Evolutionary conservation across 2,329 filamentous ascomycete species (phyloP), one percentile per base, ranked within the genome.

Genomic region (Diaporthe longicolla): DNA sequence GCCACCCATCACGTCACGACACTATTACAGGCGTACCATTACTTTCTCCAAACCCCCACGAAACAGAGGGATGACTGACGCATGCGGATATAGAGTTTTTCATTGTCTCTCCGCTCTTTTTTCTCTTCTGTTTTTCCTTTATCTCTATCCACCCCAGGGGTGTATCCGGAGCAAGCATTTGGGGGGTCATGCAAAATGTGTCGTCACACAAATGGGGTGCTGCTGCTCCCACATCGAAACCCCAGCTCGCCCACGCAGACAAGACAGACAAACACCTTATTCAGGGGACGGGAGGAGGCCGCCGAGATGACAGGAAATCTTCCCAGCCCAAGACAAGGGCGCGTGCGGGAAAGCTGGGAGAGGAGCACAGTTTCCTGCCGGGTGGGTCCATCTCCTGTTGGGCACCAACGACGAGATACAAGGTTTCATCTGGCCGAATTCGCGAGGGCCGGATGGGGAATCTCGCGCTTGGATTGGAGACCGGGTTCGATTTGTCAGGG

Each of bases 361-460:
- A 26, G 2, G 29, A 45, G 58, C 37, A 37, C 37, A 37, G 29
- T 32, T 5, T 32, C 4, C 29, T 32, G n/a, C 4, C 40, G 17
- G 26, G 43, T 24, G 61, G 61, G 61, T 3, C 37, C 37, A 7
- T 52, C 45, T 37, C 29, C 21, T 32, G 61, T 52, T 66, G 61
- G 61, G 61, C 61, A 66, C 13, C 61, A 66, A 52, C 7, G 45
- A 19, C 37, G 13, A 37, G 37, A 37, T 37, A 37, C 61, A 66
- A 66, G 45, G 61, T 66, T 66, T 52, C 61, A 52, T 35, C 45
- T 37, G 45, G 45, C 61, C 61, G 61, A 52, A 52, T 66, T 66
- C 21, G 61, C 45, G 61, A 66, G 37, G 37, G 45, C 61, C 45
- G 29, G n/a, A 52, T 52, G 29, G 45, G 29, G 61, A 48, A 11